Percentiles rank a stretch among this genome's conserved stretches.
phyloP scores from a whole-genome alignment of 371 early-diverging fungal genomes.

The Saksenaea oblongispora region DNA sequence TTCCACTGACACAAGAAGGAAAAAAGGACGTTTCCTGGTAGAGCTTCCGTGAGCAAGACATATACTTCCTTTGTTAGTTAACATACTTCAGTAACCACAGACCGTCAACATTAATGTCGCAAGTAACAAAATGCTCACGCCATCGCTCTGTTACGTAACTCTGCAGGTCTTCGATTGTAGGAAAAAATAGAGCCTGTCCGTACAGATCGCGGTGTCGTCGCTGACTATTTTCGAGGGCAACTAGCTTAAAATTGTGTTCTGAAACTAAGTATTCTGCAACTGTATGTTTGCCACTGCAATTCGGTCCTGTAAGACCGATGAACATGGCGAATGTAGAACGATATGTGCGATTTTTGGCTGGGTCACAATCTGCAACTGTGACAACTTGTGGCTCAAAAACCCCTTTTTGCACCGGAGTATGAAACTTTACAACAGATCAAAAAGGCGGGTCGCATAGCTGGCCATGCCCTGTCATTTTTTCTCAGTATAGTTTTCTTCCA shows the following conservation, averaged over 20 bases:
- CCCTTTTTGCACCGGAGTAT: too few relatives aligned
- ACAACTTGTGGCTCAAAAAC: too few relatives aligned
- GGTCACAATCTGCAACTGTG: too few relatives aligned
- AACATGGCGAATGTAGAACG: too few relatives aligned
- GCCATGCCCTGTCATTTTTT: too few relatives aligned
- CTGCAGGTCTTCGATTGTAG: constrained; percentile 52
- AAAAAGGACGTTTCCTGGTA: constrained; percentile 83
- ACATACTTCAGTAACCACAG: constrained; percentile 35
- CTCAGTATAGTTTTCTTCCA: too few relatives aligned
- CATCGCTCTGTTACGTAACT: constrained; percentile 67
- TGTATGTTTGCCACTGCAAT: constrained; percentile 75
- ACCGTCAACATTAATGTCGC: constrained; percentile 49
- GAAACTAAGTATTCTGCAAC: constrained; percentile 63
- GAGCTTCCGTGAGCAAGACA: not conserved
- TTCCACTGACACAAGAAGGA: constrained; percentile 80
- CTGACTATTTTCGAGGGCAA: not conserved
- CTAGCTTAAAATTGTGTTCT: constrained; percentile 18
- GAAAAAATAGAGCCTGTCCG: constrained; percentile 32
- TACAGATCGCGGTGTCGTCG: constrained; percentile 10
- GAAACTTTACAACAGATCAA: too few relatives aligned
- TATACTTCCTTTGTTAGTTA: not conserved
- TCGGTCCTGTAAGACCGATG: constrained; percentile 74
- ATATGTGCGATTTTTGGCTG: too few relatives aligned
- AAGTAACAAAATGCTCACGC: constrained; percentile 73
- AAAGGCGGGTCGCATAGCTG: too few relatives aligned